Base-by-base conservation (phyloP, 2,329 filamentous ascomycete species). In the Aspergillus pseudotamarii region DNA sequence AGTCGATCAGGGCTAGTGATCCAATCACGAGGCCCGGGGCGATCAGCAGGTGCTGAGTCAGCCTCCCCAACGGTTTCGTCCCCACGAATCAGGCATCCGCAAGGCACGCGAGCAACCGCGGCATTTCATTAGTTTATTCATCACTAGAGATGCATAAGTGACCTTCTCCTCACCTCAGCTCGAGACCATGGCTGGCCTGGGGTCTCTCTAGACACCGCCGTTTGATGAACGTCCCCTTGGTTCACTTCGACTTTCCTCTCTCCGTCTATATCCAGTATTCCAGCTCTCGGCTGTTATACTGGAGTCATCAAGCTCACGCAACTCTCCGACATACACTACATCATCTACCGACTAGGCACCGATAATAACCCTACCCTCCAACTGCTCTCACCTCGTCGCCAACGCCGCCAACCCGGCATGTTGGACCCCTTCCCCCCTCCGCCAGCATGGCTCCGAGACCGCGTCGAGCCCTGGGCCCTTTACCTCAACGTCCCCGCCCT, bases 401-500 rank as follows among this genome's bases (percentile, higher is more conserved):
- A 59, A 28, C 59, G 56, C 68, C 64, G 66, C 66, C 65, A 60
- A 57, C 38, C 54, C 68, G 75, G 59, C 56, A 82, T 82, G 80
- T 71, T 81, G 64, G 80, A 82, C 66, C 81, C 80, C 57, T 68
- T 81, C 41, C 76, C 76, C 8, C 77, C 83, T 23, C 78, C 84
- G 9, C 86, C 87, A n/a, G 72, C 75, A 59, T 80, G 80, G 76
- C 81, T 89, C 46, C 76, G 82, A 67, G 73, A 77, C 50, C 74
- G 80, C 63, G 71, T 82, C 59, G 77, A 82, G 64, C 86, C 85
- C 9, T 76, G 85, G 68, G 82, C 85, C 64, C 77, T 83, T 62
- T 75, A 73, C n/a, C 73, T 88, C 61, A 78, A 77, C 55, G 80
- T 89, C 45, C 79, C 83, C 21, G 85, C 85, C 12, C 82, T 89